Conservation (phyloP, 768 basidiomycete species). For the Lentinus brumalis region DNA sequence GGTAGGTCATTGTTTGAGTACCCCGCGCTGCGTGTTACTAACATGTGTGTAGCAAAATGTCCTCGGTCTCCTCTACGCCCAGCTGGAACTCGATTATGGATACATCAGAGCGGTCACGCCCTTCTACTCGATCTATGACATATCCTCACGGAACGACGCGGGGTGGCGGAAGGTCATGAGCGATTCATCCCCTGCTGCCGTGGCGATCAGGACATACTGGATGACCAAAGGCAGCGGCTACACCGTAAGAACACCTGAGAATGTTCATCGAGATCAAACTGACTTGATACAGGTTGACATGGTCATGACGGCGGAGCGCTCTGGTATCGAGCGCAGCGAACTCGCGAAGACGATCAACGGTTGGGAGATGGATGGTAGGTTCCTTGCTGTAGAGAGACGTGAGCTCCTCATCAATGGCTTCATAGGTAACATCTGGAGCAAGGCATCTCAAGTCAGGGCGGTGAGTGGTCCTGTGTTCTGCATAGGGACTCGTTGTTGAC, state of each 20-base stretch:
- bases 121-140: conserved; percentile 44
- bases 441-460: conserved; percentile 41
- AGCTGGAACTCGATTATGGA: conserved; percentile 48
- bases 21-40: background rate
- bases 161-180: conserved; percentile 33
- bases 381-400: too few relatives aligned
- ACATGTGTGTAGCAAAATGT: conserved; percentile 38
- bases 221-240: conserved; percentile 23
- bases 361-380: conserved; percentile 43
- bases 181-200: conserved; percentile 36
- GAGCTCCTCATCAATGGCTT: too few relatives aligned
- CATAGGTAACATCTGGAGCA: conserved; percentile 35
- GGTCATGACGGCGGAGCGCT: conserved; percentile 28
- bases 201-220: conserved; percentile 37
- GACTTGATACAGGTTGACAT: conserved; percentile 38
- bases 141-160: conserved; percentile 29
- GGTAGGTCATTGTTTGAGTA: conserved; percentile 23
- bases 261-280: background rate
- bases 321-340: conserved; percentile 33
- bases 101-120: conserved; percentile 50
- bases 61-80: conserved; percentile 47
- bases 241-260: conserved; percentile 20
- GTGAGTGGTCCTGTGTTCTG: conserved; percentile 21
- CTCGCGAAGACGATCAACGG: conserved; percentile 38
- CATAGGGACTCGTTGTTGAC: background rate